Base-by-base conservation (phyloP, 805 yeast genomes). In the Saccharomycopsis vini region DNA sequence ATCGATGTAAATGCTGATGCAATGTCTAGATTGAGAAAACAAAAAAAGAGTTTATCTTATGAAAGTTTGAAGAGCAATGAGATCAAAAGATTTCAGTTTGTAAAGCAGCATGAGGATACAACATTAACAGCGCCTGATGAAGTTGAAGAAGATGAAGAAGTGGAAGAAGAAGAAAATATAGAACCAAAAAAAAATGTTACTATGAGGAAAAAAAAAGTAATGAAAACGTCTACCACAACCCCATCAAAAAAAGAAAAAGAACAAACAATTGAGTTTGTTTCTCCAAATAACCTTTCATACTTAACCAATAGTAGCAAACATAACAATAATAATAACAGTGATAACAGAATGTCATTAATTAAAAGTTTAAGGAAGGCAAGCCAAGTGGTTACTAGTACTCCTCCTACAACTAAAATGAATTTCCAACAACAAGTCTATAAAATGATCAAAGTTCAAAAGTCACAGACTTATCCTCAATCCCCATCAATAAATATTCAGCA, bases 401-500 rank as follows among this genome's bases (percentile, higher is more conserved):
- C 26, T 7, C n/a, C 48, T 4, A 13, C 40, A 3, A 29, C 15
- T 4, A 40, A 43, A 24, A 31, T 40, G 4, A 42, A 33, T 36
- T 44, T 38, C 26, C 45, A 40, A 21, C 45, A 42, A 33, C 46
- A 40, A 18, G 45, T 47, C 5, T 47, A 41, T 12, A 19, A 35
- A 10, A 36, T 23, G 37, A 26, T 47, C 4, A 29, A 29, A 18
- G 26, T 15, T 15, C 41, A 39, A 34, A 44, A 47, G 20, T 24
- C 20, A 23, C 28, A 29, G 24, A 10, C 33, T 30, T 24, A 6
- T 7, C 6, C 28, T 7, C 28, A 24, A 24, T 24, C 28, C 6
- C 10, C 28, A 24, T 19, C 7, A 29, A 28, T 15, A 5, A 22
- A 4, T 18, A 22, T 1, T 16, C 20, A 2, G 29, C 20, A 13